Base-by-base conservation (phyloP, 495 filamentous ascomycete genomes). In the Hypoxylon intermedium region DNA sequence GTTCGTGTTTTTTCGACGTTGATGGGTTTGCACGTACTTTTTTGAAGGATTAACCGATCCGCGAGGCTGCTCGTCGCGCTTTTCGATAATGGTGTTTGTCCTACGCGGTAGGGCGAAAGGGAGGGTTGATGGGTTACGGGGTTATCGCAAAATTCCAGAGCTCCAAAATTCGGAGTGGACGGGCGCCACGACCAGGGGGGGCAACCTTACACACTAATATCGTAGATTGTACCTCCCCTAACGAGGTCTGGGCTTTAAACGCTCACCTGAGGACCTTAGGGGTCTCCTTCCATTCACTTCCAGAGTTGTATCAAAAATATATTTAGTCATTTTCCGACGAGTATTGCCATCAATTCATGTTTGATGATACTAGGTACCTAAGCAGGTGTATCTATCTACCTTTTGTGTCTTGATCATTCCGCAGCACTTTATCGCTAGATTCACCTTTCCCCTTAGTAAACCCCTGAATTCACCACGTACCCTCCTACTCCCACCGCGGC, bases 101-200 rank as follows among this genome's bases (percentile, higher is more conserved):
- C 43, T 65, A 56, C 62, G 62, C 62, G 62, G 62, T 60, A 60
- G 55, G 61, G 55, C 37, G 51, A 65, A 59, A 45, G 62, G 62
- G 51, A 60, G 50, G 56, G 56, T n/a, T n/a, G n/a, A n/a, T n/a
- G n/a, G n/a, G n/a, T n/a, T n/a, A n/a, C n/a, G n/a, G n/a, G n/a
- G n/a, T 64, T 55, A 62, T 55, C 24, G 50, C 44, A 44, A 56
- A 45, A 60, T 60, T 65, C 56, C 62, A 59, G 21, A 60, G 55
- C 62, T 59, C 62, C 50, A 59, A 60, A 50, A 65, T 59, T 56
- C 55, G 62, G 51, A 56, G 55, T 54, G 51, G 55, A 43, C 62
- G 62, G 62, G 16, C 60, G 53, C 53, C 42, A 36, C 11, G 37
- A 48, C 49, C 48, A 53, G 48, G 53, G 53, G 53, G 19, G 9